Conservation (phyloP, 495 filamentous ascomycete genomes). For the Echria macrotheca region DNA sequence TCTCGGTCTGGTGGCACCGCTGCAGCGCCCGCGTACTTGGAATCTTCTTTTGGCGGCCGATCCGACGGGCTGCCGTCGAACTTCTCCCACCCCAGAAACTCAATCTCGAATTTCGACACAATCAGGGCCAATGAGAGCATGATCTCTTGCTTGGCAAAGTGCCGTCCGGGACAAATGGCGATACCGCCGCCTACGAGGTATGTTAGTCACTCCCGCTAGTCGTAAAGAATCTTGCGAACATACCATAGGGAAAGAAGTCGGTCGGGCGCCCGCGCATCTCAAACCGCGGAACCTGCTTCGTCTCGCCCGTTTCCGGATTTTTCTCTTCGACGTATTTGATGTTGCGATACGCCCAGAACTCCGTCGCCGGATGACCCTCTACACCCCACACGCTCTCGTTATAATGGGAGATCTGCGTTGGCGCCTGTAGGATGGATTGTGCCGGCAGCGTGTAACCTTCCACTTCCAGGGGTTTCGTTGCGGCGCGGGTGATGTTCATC, state of each 20-base stretch:
- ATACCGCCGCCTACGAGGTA: slow-evolving; percentile 31
- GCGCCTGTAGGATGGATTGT: slow-evolving; percentile 23
- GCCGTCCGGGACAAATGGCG: slow-evolving; percentile 42
- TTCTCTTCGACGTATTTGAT: slow-evolving; percentile 4
- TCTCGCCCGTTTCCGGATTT: no score
- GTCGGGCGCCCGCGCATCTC: slow-evolving; percentile 11
- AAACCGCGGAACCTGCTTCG: slow-evolving; percentile 1
- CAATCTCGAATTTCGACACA: slow-evolving; percentile 48
- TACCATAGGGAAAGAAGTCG: slow-evolving; percentile 31
- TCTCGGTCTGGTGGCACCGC: slow-evolving; percentile 30
- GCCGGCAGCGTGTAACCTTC: slow-evolving; percentile 20
- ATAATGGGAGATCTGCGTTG: slow-evolving; percentile 20
- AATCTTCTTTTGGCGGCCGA: slow-evolving; percentile 17
- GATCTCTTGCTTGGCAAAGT: slow-evolving; percentile 47
- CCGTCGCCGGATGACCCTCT: slow-evolving; percentile 23
- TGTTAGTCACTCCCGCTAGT: neutral
- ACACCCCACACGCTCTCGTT: slow-evolving; percentile 26
- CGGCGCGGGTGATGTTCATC: slow-evolving; percentile 24
- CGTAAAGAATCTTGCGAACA: neutral
- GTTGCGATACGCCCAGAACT: slow-evolving; percentile 34
- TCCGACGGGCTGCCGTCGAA: slow-evolving; percentile 20
- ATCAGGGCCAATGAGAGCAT: slow-evolving; percentile 45
- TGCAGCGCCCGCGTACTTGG: slow-evolving; percentile 16
- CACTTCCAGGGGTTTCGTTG: slow-evolving; percentile 12
- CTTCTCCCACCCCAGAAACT: slow-evolving; percentile 29